Evolutionary conservation across 2,329 filamentous ascomycete species (phyloP), one percentile per base, ranked within the genome.

Genomic region (Diaporthe amygdali): DNA sequence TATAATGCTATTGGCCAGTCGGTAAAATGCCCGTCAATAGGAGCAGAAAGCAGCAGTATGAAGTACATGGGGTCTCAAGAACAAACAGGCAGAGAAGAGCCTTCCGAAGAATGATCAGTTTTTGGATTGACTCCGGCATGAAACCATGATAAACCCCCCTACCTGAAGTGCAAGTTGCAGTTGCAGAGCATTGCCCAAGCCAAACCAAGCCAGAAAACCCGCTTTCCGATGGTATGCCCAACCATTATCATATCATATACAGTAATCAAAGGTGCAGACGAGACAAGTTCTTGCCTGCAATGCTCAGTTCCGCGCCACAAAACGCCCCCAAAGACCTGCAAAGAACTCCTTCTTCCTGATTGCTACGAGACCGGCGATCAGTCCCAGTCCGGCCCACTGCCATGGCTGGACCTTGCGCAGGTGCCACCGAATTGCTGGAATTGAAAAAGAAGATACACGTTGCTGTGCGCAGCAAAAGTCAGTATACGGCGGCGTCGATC

Each of bases 301-400:
- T 39, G 66, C 52, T 68, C 12, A 68, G 22, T 25, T 32, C 41
- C 59, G 66, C 20, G 67, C 64, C 68, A 66, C 64, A 14, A 59
- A 71, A 25, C 66, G 70, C 56, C 66, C 72, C 68, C 68, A 72
- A 25, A 72, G 34, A n/a, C 64, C 71, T 14, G 56, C 55, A n/a
- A 72, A 51, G 51, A 61, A 71, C 30, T 71, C 46, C 49, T 70
- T 69, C 66, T 66, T 69, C 66, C 55, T 64, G 34, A 32, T 61
- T n/a, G 67, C 49, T 9, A 66, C 63, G 37, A 73, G 46, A 2
- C 59, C 72, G 14, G 69, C 51, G 17, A 70, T 27, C 47, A 72
- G 27, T 25, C 72, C 70, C n/a, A 72, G 54, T 17, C 70, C 72
- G 30, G 70, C 70, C 72, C 72, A 73, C 27, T 73, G 72, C 72